Evolutionary conservation across 768 basidiomycete species (phyloP), one percentile per base, ranked within the genome.

Genomic region (Cystofilobasidium macerans): DNA sequence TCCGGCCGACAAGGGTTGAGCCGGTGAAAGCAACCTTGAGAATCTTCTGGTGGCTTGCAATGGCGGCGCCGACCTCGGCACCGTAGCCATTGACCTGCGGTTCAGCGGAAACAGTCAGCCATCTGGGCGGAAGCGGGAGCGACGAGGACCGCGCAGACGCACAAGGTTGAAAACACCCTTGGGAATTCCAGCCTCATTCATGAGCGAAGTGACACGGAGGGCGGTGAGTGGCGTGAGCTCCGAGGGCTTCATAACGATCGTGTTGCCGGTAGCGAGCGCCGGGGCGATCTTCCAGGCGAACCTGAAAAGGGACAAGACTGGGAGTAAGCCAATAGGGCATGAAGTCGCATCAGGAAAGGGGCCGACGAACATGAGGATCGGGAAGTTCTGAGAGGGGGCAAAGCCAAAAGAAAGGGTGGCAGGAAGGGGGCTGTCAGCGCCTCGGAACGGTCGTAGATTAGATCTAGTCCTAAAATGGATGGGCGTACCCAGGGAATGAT

Each of bases 11-110:
- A 35, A 61, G 47, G 47, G 63, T 62, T 1, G 59, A 62, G 36
- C 72, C 72, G 48, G 72, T 73, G 69, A 73, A 73, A 32, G 70
- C 67, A 43, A 73, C 68, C 65, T 72, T 73, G 61, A 70, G 68
- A 47, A 73, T 71, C 35, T 35, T 54, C 14, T 36, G 28, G 38
- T 57, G 33, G 43, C 65, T 68, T 9, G 70, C 61, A 43, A 73
- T 69, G 30, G 69, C 66, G 42, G 58, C 60, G 16, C 72, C 72
- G 30, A 69, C 68, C 24, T 42, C 64, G 40, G 33, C 43, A 13
- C 69, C 69, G 22, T 36, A 51, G 12, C 71, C 71, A n/a, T 53
- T 51, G 53, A 72, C 12, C 42, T 8, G 69, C 65, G 60, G 69
- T 60, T 14, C 62, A 56, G 28, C 60, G 57, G 36, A 68, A 65